Conservation (phyloP, 805 yeast species). For the Yueomyces sinensis region DNA sequence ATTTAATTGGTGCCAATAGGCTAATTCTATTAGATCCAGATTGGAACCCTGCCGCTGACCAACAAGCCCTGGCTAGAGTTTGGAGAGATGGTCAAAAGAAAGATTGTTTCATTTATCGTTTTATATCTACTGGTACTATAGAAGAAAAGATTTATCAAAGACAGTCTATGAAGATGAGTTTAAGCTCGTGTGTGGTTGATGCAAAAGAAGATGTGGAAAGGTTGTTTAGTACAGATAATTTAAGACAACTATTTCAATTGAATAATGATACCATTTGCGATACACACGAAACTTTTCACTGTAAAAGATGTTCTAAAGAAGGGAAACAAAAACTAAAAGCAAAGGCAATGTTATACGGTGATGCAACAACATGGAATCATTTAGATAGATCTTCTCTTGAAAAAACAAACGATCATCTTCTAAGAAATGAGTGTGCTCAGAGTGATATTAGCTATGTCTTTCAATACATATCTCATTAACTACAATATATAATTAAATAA, state of each 20-base stretch:
- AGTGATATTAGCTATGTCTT: constrained; percentile 75
- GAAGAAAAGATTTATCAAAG: constrained; percentile 95
- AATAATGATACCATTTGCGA: constrained; percentile 62
- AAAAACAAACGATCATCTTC: constrained; percentile 60
- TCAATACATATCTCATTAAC: constrained; percentile 76
- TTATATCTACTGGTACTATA: constrained; percentile 87
- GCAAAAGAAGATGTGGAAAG: constrained; percentile 93
- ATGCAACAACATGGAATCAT: constrained; percentile 97
- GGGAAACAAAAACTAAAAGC: constrained; percentile 54
- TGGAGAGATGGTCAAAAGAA: constrained; percentile 99
- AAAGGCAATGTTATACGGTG: constrained; percentile 90
- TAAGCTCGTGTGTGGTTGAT: constrained; percentile 94
- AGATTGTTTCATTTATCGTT: constrained; percentile 88
- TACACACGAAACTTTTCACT: constrained; percentile 84
- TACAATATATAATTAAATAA: too few species aligned
- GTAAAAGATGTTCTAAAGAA: constrained; percentile 56
- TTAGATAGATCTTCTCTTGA: constrained; percentile 47
- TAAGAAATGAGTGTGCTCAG: constrained; percentile 58
- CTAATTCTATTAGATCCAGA: constrained; percentile 80
- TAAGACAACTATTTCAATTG: constrained; percentile 63
- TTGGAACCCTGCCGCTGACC: constrained; percentile 98
- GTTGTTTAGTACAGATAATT: constrained; percentile 69
- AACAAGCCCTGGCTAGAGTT: constrained; percentile 93
- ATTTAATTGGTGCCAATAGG: constrained; percentile 91
- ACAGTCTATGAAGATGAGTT: constrained; percentile 84